These are phyloP conservation scores for Dothistroma septosporum DNA, from an alignment of 2,329 filamentous ascomycete species.

Conservation along the genomic window DNA sequence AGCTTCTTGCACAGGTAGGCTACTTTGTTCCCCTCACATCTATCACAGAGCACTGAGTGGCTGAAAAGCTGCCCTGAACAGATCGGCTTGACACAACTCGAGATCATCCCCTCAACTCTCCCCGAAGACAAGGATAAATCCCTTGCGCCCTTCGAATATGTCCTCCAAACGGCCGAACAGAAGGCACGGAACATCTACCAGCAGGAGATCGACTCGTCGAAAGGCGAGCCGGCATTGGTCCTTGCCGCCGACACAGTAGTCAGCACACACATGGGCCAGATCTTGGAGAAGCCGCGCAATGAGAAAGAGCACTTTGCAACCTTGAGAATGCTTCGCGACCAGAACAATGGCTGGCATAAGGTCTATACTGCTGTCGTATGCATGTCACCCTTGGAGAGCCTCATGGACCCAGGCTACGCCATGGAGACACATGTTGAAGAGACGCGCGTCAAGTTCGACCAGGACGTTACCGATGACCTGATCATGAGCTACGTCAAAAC, in stretches of 20 bases:
- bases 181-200: constrained; percentile 76
- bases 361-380: constrained; percentile 81
- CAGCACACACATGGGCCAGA: constrained; percentile 66
- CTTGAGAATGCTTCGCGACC: constrained; percentile 76
- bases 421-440: constrained; percentile 80
- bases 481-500: constrained; percentile 76
- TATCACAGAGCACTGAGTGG: constrained; percentile 20
- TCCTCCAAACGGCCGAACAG: constrained; percentile 75
- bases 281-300: constrained; percentile 85
- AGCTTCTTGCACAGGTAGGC: constrained; percentile 68
- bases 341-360: constrained; percentile 58
- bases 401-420: constrained; percentile 78
- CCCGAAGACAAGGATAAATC: constrained; percentile 81
- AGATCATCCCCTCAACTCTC: constrained; percentile 76
- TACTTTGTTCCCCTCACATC: not conserved
- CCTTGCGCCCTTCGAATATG: constrained; percentile 83
- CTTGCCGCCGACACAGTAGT: constrained; percentile 53
- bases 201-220: constrained; percentile 53
- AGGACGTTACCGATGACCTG: constrained; percentile 69
- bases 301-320: constrained; percentile 79
- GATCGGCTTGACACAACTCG: constrained; percentile 75
- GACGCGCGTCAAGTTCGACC: constrained; percentile 83
- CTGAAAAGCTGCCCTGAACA: constrained; percentile 36
- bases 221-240: constrained; percentile 44
- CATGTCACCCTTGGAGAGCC: constrained; percentile 77